Conservation (phyloP, 495 filamentous ascomycete genomes). For the Penicillium pulvis region DNA sequence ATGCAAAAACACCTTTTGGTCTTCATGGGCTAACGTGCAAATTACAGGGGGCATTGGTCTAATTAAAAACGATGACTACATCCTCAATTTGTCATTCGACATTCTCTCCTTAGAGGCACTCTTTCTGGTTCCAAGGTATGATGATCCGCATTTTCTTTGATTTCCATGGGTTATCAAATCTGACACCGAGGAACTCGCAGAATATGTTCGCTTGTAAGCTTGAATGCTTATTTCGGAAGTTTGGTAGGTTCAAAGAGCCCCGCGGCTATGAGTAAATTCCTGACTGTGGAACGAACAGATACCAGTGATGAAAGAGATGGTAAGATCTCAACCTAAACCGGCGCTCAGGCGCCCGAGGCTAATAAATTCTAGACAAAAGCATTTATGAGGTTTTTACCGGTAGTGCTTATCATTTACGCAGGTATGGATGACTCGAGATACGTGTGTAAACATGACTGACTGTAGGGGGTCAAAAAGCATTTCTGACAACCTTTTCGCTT, state of each 20-base stretch:
- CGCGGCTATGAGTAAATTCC: conserved; percentile 12
- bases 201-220: conserved; percentile 83
- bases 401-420: conserved; percentile 82
- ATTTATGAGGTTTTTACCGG: conserved; percentile 84
- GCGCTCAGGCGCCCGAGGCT: conserved; percentile 29
- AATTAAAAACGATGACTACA: conserved; percentile 55
- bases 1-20: neutral
- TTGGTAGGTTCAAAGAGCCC: conserved; percentile 46
- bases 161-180: conserved; percentile 12
- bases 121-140: conserved; percentile 79
- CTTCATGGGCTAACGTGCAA: conserved; percentile 12
- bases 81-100: conserved; percentile 82
- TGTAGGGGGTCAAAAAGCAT: conserved; percentile 56
- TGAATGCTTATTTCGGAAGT: conserved; percentile 91
- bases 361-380: conserved; percentile 69
- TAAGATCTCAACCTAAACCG: conserved; percentile 24
- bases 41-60: conserved; percentile 70
- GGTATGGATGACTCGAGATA: conserved; percentile 43
- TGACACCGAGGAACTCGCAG: conserved; percentile 37
- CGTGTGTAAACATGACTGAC: conserved; percentile 19
- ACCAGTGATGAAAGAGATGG: conserved; percentile 88
- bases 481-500: conserved; percentile 89
- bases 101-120: conserved; percentile 86
- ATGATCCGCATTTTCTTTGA: conserved; percentile 10
- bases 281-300: conserved; percentile 52